A percentile compares a stretch with the other conserved stretches of the same genome.
Conservation (phyloP, 2,329 filamentous ascomycete genomes). For the Microsporum canis region DNA sequence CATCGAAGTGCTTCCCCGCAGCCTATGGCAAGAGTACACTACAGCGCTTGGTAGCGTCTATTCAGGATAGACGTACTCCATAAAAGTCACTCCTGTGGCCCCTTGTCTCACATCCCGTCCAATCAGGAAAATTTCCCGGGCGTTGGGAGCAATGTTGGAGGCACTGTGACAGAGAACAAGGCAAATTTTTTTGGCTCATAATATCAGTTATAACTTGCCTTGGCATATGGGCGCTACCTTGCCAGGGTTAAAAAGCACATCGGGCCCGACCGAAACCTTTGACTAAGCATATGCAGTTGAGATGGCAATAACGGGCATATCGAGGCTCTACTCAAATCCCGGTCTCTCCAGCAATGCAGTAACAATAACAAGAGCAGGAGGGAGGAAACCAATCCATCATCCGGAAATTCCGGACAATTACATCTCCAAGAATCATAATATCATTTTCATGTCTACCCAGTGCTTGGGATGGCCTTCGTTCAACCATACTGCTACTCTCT, state of each 20-base stretch:
- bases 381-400: too few species aligned
- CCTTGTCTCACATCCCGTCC: background rate
- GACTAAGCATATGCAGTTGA: background rate
- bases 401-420: too few species aligned
- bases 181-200: background rate
- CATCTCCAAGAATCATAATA: too few species aligned
- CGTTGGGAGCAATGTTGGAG: background rate
- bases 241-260: background rate
- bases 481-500: background rate
- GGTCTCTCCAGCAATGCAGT: background rate
- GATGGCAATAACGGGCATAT: background rate
- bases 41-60: conserved; percentile 1
- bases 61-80: background rate
- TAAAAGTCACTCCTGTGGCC: background rate
- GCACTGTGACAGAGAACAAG: background rate
- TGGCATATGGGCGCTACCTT: background rate
- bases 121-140: background rate
- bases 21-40: background rate
- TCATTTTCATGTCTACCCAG: too few species aligned
- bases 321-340: background rate
- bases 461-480: background rate
- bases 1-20: background rate
- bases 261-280: background rate
- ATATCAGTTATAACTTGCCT: background rate
- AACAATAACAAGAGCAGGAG: too few species aligned